Percentiles rank a stretch among this genome's conserved stretches.
Conservation (phyloP, 352 stramenopile species). For the Labyrinthula sp. region DNA sequence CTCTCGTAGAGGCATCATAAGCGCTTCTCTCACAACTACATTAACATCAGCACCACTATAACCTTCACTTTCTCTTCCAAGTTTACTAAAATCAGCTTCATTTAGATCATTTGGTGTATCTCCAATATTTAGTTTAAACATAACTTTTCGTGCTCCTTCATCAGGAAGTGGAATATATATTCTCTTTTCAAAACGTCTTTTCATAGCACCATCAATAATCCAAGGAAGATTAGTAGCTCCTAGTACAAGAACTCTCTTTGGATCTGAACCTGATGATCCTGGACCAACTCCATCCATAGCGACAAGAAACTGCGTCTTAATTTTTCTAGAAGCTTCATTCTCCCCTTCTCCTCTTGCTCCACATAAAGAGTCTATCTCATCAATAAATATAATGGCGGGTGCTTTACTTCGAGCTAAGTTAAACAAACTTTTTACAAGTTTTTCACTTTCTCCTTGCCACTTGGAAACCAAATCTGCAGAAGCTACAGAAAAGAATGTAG, state of each 20-base stretch:
- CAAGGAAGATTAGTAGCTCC: constrained; percentile 95
- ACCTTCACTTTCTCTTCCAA: constrained; percentile 74
- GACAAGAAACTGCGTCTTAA: constrained; percentile 96
- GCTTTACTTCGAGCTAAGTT: constrained; percentile 80
- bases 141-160: constrained; percentile 49
- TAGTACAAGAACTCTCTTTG: constrained; percentile 66
- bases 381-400: constrained; percentile 84
- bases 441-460: constrained; percentile 79
- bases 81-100: constrained; percentile 69
- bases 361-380: constrained; percentile 83
- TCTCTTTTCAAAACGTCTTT: constrained; percentile 91
- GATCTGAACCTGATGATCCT: not conserved
- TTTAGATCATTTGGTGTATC: constrained; percentile 77
- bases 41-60: constrained; percentile 89
- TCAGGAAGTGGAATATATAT: constrained; percentile 96
- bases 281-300: constrained; percentile 80
- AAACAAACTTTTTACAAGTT: constrained; percentile 90
- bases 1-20: constrained; percentile 85
- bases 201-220: constrained; percentile 77
- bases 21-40: constrained; percentile 77
- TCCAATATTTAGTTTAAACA: constrained; percentile 90
- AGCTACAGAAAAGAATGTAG: constrained; percentile 90
- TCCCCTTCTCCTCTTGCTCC: constrained; percentile 73
- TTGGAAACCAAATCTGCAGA: constrained; percentile 93
- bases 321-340: constrained; percentile 64